phyloP scores from a whole-genome alignment of 2,329 filamentous ascomycete genomes.

The Cryphonectria radicalis region DNA sequence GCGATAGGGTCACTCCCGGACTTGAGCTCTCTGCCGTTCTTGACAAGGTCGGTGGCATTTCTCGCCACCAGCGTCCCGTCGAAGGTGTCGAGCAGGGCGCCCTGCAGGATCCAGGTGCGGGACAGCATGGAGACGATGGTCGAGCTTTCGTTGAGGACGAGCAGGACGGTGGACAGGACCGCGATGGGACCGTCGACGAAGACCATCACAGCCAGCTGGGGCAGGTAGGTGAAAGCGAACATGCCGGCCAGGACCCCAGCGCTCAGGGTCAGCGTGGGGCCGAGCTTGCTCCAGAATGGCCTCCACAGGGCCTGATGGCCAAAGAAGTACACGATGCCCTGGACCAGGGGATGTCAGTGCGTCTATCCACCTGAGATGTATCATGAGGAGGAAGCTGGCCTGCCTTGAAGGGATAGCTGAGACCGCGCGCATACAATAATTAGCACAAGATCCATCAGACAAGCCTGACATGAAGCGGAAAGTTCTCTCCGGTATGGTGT shows the following conservation, averaged over 20 bases:
- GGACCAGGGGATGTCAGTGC: slow-evolving; percentile 16
- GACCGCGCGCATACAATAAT: background rate
- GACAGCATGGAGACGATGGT: slow-evolving; percentile 61
- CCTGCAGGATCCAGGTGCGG: slow-evolving; percentile 76
- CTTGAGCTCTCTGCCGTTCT: slow-evolving; percentile 74
- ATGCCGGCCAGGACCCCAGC: slow-evolving; percentile 74
- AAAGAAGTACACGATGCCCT: slow-evolving; percentile 65
- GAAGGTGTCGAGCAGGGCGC: slow-evolving; percentile 86
- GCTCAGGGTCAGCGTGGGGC: slow-evolving; percentile 71
- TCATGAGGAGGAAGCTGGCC: background rate
- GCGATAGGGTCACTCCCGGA: slow-evolving; percentile 60
- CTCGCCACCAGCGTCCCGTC: slow-evolving; percentile 69
- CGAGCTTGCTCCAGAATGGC: slow-evolving; percentile 59
- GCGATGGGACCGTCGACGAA: slow-evolving; percentile 85
- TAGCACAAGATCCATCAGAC: background rate
- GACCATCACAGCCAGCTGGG: slow-evolving; percentile 80
- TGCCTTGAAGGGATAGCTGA: slow-evolving; percentile 66
- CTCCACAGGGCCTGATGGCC: slow-evolving; percentile 61
- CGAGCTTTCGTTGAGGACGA: slow-evolving; percentile 67
- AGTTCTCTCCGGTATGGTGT: background rate
- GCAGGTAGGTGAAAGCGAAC: slow-evolving; percentile 86
- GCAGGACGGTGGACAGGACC: slow-evolving; percentile 71
- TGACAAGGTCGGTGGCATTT: slow-evolving; percentile 64
- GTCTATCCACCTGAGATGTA: slow-evolving; percentile 10
- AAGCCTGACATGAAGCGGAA: background rate